These are phyloP conservation scores for Plenodomus tracheiphilus DNA, from an alignment of 2,329 filamentous ascomycete species.

Conservation along the genomic window DNA sequence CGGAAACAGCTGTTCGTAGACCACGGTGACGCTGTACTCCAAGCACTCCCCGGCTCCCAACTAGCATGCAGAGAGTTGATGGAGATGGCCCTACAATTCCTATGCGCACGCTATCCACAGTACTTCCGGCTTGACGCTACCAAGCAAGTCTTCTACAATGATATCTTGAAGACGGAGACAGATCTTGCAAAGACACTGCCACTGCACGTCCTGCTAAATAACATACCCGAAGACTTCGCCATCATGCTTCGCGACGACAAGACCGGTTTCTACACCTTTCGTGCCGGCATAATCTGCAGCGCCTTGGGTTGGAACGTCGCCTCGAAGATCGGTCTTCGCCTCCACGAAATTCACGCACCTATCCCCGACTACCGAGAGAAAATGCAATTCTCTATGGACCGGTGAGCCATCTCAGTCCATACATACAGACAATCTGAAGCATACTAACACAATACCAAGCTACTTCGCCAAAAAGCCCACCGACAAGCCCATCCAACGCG, in stretches of 20 bases:
- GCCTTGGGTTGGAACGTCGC: constrained; percentile 78
- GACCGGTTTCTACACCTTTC: constrained; percentile 73
- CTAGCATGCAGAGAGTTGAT: constrained; percentile 82
- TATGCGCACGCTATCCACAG: constrained; percentile 76
- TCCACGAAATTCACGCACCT: constrained; percentile 71
- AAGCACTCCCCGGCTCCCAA: constrained; percentile 73
- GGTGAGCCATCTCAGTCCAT: constrained; percentile 53
- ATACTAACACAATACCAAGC: constrained; percentile 46
- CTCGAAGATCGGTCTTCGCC: constrained; percentile 70
- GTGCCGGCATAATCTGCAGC: constrained; percentile 77
- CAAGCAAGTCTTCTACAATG: constrained; percentile 67
- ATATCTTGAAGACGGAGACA: constrained; percentile 65
- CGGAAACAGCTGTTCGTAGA: constrained; percentile 66
- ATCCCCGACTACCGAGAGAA: constrained; percentile 87
- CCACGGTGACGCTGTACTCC: constrained; percentile 67
- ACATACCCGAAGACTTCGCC: constrained; percentile 83
- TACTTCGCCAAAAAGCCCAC: constrained; percentile 79
- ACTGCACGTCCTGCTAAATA: constrained; percentile 70
- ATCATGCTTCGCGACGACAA: constrained; percentile 72
- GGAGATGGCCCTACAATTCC: constrained; percentile 82
- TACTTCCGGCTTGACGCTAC: constrained; percentile 64
- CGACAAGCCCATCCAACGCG: constrained; percentile 76
- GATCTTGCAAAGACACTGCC: constrained; percentile 66
- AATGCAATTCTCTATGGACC: constrained; percentile 85
- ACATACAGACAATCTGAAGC: not conserved